A percentile compares a stretch with the other conserved stretches of the same genome.
Evolutionary conservation across 305 asterid genomes (phyloP).

Genomic region (Fraxinus velutina): DNA sequence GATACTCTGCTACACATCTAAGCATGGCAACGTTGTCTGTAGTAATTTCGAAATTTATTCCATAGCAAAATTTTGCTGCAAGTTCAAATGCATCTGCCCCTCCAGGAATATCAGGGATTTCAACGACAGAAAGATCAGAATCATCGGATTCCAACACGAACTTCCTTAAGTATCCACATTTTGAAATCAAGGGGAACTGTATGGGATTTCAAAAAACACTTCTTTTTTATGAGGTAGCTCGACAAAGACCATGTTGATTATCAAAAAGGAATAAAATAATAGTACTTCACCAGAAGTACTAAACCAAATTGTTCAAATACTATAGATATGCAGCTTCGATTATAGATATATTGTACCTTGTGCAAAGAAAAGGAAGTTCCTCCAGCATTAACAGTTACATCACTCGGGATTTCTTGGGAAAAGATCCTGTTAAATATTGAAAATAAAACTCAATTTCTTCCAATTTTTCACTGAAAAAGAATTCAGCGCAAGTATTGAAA

Average conservation of each 20-base stretch:
- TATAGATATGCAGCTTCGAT: not conserved
- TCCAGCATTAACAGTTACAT: conserved; percentile 58
- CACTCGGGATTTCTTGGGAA: conserved; percentile 80
- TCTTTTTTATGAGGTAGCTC: not conserved
- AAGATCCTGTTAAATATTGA: conserved; percentile 39
- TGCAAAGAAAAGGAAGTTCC: conserved; percentile 69
- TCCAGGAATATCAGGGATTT: conserved; percentile 71
- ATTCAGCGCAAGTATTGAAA: not conserved
- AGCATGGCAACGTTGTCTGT: conserved; percentile 52
- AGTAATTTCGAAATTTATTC: conserved; percentile 67
- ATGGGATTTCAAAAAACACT: conserved; percentile 4
- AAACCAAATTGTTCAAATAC: not conserved
- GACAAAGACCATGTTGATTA: not conserved
- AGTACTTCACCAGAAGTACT: not conserved
- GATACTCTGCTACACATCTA: conserved; percentile 68
- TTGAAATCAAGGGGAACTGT: conserved; percentile 84
- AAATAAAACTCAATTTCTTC: not conserved
- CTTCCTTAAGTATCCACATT: conserved; percentile 72
- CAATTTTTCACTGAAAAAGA: not conserved
- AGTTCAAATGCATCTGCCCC: conserved; percentile 83
- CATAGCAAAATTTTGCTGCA: conserved; percentile 82
- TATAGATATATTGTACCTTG: conserved; percentile 44
- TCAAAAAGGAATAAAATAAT: not conserved
- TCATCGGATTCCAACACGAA: conserved; percentile 46
- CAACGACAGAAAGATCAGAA: conserved; percentile 39